Percentiles rank a stretch among this genome's conserved stretches.
These are phyloP conservation scores for Cercospora sp. DNA, from an alignment of 2,329 filamentous ascomycete species.

Conservation along the genomic window DNA sequence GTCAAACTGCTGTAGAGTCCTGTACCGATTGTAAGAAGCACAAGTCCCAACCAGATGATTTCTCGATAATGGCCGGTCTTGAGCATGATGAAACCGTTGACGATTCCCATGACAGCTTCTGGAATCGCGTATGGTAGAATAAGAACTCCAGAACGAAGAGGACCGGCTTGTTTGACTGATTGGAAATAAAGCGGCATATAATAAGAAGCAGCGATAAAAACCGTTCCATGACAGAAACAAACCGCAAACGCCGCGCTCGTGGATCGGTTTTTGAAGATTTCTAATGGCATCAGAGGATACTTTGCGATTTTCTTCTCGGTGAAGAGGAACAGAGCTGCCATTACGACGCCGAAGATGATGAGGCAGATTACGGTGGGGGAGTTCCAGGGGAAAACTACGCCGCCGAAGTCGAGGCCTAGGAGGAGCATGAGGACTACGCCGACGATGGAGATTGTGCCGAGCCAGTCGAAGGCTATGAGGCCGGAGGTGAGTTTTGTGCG, in stretches of 20 bases:
- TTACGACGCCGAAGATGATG: constrained; percentile 53
- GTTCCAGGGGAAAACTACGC: constrained; percentile 55
- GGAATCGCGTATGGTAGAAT: constrained; percentile 60
- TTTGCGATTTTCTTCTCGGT: constrained; percentile 65
- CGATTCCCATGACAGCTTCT: constrained; percentile 49
- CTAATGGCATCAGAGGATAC: constrained; percentile 69
- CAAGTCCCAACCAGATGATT: constrained; percentile 48
- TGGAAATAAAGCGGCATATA: constrained; percentile 76
- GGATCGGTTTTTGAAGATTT: constrained; percentile 58
- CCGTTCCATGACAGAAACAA: constrained; percentile 52
- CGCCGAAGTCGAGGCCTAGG: constrained; percentile 57
- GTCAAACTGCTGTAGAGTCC: constrained; percentile 51
- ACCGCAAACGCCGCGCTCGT: constrained; percentile 60
- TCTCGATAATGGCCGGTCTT: constrained; percentile 53
- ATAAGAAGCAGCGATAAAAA: constrained; percentile 66
- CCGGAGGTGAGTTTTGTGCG: constrained; percentile 52
- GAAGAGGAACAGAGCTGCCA: constrained; percentile 56
- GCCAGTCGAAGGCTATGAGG: constrained; percentile 56
- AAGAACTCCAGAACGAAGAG: constrained; percentile 62
- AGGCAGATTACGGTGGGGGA: constrained; percentile 58
- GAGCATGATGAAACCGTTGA: constrained; percentile 52
- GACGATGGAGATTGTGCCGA: constrained; percentile 54
- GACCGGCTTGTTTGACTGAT: constrained; percentile 61
- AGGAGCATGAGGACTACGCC: constrained; percentile 55
- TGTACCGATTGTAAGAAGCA: constrained; percentile 49